Evolutionary conservation across 2,329 filamentous ascomycete species (phyloP).

Genomic region (Talaromyces sp.): DNA sequence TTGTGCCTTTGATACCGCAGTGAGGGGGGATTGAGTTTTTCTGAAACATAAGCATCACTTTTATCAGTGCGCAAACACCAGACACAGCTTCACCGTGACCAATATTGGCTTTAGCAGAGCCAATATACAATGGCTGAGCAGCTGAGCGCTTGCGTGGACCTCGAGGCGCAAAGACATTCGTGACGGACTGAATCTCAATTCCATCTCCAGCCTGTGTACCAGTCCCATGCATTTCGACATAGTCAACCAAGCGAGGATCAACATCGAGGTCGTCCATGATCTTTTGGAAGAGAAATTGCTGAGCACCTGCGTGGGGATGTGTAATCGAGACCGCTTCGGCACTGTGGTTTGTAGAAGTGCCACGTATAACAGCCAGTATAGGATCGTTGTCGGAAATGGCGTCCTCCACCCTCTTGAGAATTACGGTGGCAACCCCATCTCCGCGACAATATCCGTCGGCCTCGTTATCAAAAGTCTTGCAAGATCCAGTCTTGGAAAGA

Average conservation of each 20-base stretch:
- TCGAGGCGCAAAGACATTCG: conserved; percentile 35
- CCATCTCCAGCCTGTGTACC: conserved; percentile 70
- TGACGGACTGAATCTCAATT: conserved; percentile 27
- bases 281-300: conserved; percentile 20
- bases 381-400: conserved; percentile 44
- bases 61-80: conserved; percentile 25
- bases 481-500: conserved; percentile 28
- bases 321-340: conserved; percentile 35
- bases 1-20: conserved; percentile 33
- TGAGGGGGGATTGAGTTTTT: conserved; percentile 28
- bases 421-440: conserved; percentile 41
- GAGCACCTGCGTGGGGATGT: conserved; percentile 24
- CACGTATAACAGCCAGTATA: conserved; percentile 34
- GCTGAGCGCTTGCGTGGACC: conserved; percentile 39
- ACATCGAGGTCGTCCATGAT: conserved; percentile 21
- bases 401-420: conserved; percentile 43
- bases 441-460: conserved; percentile 49
- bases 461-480: conserved; percentile 40
- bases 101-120: conserved; percentile 38
- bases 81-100: conserved; percentile 41
- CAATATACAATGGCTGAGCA: conserved; percentile 51
- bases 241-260: conserved; percentile 58
- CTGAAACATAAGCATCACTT: conserved; percentile 34
- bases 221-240: conserved; percentile 79
- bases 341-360: conserved; percentile 33